Conservation (phyloP, 2,329 filamentous ascomycete genomes). For the Dactylellina leptospora region DNA sequence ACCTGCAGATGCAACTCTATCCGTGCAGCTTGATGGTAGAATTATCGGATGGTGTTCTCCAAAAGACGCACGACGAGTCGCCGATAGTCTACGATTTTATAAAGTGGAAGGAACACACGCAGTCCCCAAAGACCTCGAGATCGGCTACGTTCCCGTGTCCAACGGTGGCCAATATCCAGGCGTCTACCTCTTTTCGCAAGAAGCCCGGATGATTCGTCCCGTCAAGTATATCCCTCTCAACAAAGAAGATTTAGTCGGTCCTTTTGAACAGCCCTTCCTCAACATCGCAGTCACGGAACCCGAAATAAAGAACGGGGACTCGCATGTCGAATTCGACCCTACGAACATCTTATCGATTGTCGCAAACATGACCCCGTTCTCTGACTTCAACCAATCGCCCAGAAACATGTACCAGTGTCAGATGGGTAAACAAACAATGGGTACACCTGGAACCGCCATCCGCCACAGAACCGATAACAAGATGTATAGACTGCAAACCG, state of each 20-base stretch:
- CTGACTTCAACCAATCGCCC: constrained; percentile 97
- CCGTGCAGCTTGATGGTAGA: constrained; percentile 87
- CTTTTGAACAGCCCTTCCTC: constrained; percentile 98
- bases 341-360: constrained; percentile 98
- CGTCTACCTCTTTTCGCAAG: constrained; percentile 87
- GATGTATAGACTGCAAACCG: constrained; percentile 90
- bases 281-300: constrained; percentile 90
- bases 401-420: constrained; percentile 99
- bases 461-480: constrained; percentile 96
- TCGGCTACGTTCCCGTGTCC: constrained; percentile 88
- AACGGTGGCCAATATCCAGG: constrained; percentile 95
- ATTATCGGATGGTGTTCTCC: constrained; percentile 91
- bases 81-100: constrained; percentile 89
- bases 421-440: constrained; percentile 99
- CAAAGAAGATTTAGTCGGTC: constrained; percentile 86
- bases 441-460: constrained; percentile 86
- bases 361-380: constrained; percentile 98
- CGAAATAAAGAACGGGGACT: constrained; percentile 86
- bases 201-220: constrained; percentile 86
- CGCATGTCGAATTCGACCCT: constrained; percentile 91
- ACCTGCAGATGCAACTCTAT: constrained; percentile 81
- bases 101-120: constrained; percentile 87
- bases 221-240: constrained; percentile 90
- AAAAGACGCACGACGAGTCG: constrained; percentile 79
- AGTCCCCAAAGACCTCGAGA: constrained; percentile 84